Evolutionary conservation across 768 basidiomycete species (phyloP), one percentile per base, ranked within the genome.

Genomic region (Trametes meyenii): DNA sequence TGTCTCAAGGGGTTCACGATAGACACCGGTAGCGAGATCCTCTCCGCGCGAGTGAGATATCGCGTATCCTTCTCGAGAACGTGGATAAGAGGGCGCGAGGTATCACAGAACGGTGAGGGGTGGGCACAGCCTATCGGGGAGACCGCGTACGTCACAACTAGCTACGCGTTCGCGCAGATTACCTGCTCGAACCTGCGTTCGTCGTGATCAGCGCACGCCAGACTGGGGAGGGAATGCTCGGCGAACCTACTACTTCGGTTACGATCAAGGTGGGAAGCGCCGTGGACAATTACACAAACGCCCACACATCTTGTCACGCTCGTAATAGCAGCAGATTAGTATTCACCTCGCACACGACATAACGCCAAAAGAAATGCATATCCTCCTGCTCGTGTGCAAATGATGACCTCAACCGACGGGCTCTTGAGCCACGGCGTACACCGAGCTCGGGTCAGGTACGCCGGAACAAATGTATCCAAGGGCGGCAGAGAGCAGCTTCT

Each of bases 391-490:
- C 50, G 35, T 19, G 14, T 46, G 11, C 19, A 48, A 17, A 16
- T 16, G 12, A 46, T 21, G 16, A 14, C 26, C 54, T 35, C 12
- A 26, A 17, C 49, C 11, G 45, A 49, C 55, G 55, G 42, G 36
- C 26, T 39, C 45, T 57, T 45, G 55, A 14, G 36, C 29, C n/a
- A 24, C 54, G 54, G 39, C 49, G 55, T 29, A 36, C 35, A 33
- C 45, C 19, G 54, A 42, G 19, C 48, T 4, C 52, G 21, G 55
- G 42, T 45, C 57, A 64, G 62, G 62, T 35, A 64, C 62, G 19
- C 58, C 50, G 49, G 55, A 54, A n/a, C 53, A 51, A 64, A 64
- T 64, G 56, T 64, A 50, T 21, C 60, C 58, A 19, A 49, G 36
- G 26, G 12, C 53, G 57, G 58, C 14, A 46, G 46, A 26, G 14